phyloP scores from a whole-genome alignment of 305 asterid genomes.

The Plantago coronopus region DNA sequence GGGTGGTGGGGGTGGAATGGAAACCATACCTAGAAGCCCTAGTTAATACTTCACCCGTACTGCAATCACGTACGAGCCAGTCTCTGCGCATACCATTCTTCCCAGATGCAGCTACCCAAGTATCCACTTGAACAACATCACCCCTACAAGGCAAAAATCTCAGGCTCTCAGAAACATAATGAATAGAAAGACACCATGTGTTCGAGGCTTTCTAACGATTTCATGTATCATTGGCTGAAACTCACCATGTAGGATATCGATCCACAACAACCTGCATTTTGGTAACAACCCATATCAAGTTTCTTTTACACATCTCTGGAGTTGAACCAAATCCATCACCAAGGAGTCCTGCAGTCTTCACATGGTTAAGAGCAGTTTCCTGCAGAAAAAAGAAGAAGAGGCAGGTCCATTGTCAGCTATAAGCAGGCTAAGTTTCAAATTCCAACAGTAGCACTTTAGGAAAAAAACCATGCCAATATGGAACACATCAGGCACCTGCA shows the following conservation, averaged over 20 bases:
- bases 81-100: slow-evolving; percentile 98
- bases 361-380: slow-evolving; percentile 99
- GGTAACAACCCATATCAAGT: slow-evolving; percentile 89
- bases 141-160: slow-evolving; percentile 58
- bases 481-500: slow-evolving; percentile 56
- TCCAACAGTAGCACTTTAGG: neutral
- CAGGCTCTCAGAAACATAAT: slow-evolving; percentile 10
- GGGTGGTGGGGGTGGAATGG: too few relatives aligned
- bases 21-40: slow-evolving; percentile 76
- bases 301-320: slow-evolving; percentile 87
- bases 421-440: neutral
- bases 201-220: slow-evolving; percentile 17
- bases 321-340: slow-evolving; percentile 97
- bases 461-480: neutral
- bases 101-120: slow-evolving; percentile 96
- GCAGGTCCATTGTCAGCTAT: slow-evolving; percentile 22
- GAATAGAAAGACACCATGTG: slow-evolving; percentile 1
- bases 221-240: neutral
- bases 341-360: slow-evolving; percentile 70
- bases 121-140: slow-evolving; percentile 93
- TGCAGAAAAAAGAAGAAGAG: slow-evolving; percentile 38
- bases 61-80: slow-evolving; percentile 80
- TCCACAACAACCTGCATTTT: slow-evolving; percentile 91
- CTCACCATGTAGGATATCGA: slow-evolving; percentile 93
- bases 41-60: slow-evolving; percentile 71